Conservation (phyloP, 2,329 filamentous ascomycete species). For the Akanthomyces lecanii region DNA sequence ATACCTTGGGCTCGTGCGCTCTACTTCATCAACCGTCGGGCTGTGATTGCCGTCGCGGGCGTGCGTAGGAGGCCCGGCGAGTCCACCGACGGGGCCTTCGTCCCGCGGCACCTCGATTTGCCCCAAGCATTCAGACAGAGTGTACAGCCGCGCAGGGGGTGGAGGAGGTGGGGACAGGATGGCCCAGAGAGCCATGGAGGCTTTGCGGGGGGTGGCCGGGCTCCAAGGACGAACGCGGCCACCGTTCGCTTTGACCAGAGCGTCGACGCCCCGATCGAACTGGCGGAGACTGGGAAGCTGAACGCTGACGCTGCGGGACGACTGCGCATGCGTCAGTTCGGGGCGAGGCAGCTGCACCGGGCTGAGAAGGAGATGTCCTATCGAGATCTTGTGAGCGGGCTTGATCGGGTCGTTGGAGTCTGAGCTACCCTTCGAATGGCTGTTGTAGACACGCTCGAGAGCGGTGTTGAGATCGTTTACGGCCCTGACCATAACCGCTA, state of each 20-base stretch:
- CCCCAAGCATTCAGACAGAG: background rate
- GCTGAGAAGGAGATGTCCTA: constrained; percentile 17
- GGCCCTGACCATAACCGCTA: too few species aligned
- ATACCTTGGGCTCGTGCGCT: constrained; percentile 41
- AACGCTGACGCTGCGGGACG: constrained; percentile 19
- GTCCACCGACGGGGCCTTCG: constrained; percentile 26
- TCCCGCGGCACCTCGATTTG: constrained; percentile 17
- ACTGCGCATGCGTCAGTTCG: constrained; percentile 21
- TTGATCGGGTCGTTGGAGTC: too few species aligned
- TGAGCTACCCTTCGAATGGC: too few species aligned
- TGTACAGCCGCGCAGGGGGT: constrained; percentile 22
- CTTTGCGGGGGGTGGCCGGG: constrained; percentile 26
- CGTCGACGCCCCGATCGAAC: constrained; percentile 35
- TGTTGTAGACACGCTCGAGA: too few species aligned
- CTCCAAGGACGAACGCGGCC: constrained; percentile 24
- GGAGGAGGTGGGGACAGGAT: constrained; percentile 23
- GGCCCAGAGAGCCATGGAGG: constrained; percentile 21
- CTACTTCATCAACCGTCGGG: constrained; percentile 33
- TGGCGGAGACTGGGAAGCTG: constrained; percentile 34
- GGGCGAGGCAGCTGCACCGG: constrained; percentile 23
- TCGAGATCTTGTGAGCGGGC: too few species aligned
- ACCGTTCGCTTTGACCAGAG: constrained; percentile 29
- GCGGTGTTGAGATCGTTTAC: too few species aligned
- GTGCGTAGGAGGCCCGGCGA: constrained; percentile 7
- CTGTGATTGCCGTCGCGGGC: constrained; percentile 18